Base-by-base conservation (phyloP, 257 asterid species). In the Eucommia ulmoides region DNA sequence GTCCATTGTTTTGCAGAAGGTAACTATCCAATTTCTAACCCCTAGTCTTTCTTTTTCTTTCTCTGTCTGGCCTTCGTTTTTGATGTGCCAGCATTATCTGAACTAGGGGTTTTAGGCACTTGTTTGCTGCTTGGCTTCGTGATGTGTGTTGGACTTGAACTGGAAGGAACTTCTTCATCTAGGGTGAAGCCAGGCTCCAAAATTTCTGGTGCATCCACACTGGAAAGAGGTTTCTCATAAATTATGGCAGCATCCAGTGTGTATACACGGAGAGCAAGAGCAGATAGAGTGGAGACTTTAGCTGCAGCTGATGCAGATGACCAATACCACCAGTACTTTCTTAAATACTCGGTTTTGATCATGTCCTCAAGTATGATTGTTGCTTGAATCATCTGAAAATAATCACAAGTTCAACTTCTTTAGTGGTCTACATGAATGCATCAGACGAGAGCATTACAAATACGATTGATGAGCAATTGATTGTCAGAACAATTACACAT, bases 241-340 rank as follows among this genome's bases (percentile, higher is more conserved):
- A 68, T 73, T 70, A 85, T 74, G 65, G 93, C 91, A 0, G 94
- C 72, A 42, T 89, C 98, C 24, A 86, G 72, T 9, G 93, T 61
- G 74, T 78, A 79, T 45, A 91, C 57, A 25, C 96, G 86, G 46
- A 83, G 63, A n/a, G 98, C 79, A 29, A 91, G 93, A 1, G 87
- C 86, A 15, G 96, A 79, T 35, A 91, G 79, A 0, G 92, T 76
- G 0, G 81, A 65, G 58, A 79, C 79, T 61, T 74, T 79, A 26
- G 95, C 87, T 17, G 95, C 98, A 53, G 87, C 78, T 16, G 96
- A 80, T 50, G 94, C 77, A 7, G 96, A 83, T 16, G 98, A 86
- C 95, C 96, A 91, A 58, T 76, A 81, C 96, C 94, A 86, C 98
- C 98, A 91, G 17, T 74, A 76, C 19, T 71, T 77, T 61, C 63